Conservation (phyloP, 192 early-diverging fungal genomes). For the Coemansia sp. region DNA sequence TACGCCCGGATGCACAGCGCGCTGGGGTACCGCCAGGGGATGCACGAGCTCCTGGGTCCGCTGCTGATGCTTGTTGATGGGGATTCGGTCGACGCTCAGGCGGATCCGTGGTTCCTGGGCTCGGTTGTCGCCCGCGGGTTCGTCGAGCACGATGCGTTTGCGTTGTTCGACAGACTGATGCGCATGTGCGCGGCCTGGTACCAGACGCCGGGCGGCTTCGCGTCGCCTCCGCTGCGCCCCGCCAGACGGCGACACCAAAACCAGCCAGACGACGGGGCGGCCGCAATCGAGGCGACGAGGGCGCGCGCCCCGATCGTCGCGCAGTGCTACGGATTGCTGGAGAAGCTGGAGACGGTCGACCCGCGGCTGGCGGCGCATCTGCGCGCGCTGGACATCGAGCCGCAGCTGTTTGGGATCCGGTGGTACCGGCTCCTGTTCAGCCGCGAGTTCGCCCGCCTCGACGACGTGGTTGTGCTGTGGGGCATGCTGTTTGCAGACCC, state of each 20-base stretch:
- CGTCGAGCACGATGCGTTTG: constrained; percentile 85
- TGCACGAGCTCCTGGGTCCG: constrained; percentile 94
- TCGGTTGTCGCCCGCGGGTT: constrained; percentile 62
- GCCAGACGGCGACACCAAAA: not conserved
- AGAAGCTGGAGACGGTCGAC: constrained; percentile 72
- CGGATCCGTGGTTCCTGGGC: constrained; percentile 49
- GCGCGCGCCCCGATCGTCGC: constrained; percentile 66
- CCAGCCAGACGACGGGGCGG: not conserved
- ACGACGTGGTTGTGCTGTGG: constrained; percentile 77
- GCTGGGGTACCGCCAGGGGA: constrained; percentile 95
- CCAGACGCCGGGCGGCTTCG: constrained; percentile 65
- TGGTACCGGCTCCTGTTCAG: constrained; percentile 93
- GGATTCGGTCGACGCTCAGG: too few relatives aligned
- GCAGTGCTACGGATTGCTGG: constrained; percentile 71
- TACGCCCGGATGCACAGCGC: constrained; percentile 86
- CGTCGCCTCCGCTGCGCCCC: constrained; percentile 11
- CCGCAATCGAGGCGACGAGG: constrained; percentile 4
- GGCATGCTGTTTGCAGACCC: constrained; percentile 89
- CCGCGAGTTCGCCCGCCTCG: constrained; percentile 73
- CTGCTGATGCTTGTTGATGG: constrained; percentile 73
- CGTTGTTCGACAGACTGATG: constrained; percentile 84
- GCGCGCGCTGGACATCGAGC: constrained; percentile 76
- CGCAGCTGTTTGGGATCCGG: constrained; percentile 91
- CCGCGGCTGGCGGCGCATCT: constrained; percentile 71
- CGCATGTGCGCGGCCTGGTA: constrained; percentile 79